Evolutionary conservation across 2,329 filamentous ascomycete species (phyloP).

Genomic region (Trichophyton rubrum): DNA sequence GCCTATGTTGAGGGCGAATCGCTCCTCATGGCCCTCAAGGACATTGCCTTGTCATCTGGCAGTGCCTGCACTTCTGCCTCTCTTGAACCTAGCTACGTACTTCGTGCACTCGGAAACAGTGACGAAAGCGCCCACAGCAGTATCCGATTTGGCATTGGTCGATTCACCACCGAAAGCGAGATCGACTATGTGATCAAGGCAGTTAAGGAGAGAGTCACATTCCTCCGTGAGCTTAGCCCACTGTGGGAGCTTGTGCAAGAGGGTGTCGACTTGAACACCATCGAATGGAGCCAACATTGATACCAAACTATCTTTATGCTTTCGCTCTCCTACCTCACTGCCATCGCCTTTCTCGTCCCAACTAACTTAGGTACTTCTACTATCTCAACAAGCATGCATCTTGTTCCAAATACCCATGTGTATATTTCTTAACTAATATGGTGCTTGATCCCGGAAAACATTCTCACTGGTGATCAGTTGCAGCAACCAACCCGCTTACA

Average conservation of each 20-base stretch:
- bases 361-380: neutral
- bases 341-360: neutral
- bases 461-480: neutral
- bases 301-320: neutral
- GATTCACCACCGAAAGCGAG: slow-evolving; percentile 88
- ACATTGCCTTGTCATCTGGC: slow-evolving; percentile 91
- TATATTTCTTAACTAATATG: neutral
- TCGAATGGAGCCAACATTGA: slow-evolving; percentile 97
- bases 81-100: slow-evolving; percentile 88
- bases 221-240: slow-evolving; percentile 86
- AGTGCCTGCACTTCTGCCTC: slow-evolving; percentile 96
- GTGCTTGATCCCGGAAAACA: neutral
- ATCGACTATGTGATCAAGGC: slow-evolving; percentile 97
- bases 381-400: slow-evolving; percentile 4
- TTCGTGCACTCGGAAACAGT: slow-evolving; percentile 85
- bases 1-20: slow-evolving; percentile 98
- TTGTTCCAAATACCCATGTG: slow-evolving; percentile 3
- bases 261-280: slow-evolving; percentile 86
- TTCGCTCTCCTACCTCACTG: neutral
- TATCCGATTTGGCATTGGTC: slow-evolving; percentile 93
- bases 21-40: slow-evolving; percentile 93
- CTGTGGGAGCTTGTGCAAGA: slow-evolving; percentile 98
- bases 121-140: slow-evolving; percentile 97
- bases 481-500: neutral
- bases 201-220: slow-evolving; percentile 77